Evolutionary conservation across 192 early-diverging fungal species (phyloP).

Genomic region (Globomyces pollinis-pini): DNA sequence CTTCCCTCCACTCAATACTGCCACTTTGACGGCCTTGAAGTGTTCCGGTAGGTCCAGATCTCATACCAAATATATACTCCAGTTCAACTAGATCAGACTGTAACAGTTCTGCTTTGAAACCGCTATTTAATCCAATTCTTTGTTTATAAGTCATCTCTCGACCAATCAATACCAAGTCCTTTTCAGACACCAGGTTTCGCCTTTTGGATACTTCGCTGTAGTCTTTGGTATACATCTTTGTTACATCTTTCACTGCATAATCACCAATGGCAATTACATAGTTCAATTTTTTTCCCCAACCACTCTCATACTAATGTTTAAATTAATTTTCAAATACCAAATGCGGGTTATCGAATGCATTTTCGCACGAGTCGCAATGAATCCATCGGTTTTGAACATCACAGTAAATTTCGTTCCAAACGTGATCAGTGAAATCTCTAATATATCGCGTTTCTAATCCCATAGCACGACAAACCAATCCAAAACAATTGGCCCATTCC

Average conservation of each 20-base stretch:
- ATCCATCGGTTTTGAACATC: slow-evolving; percentile 28
- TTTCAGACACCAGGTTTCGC: slow-evolving; percentile 12
- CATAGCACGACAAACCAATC: slow-evolving; percentile 21
- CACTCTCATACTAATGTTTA: slow-evolving; percentile 35
- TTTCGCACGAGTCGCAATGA: slow-evolving; percentile 25
- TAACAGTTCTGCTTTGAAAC: neutral
- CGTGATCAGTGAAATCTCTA: slow-evolving; percentile 39
- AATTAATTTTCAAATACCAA: too few species aligned
- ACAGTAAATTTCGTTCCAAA: slow-evolving; percentile 34
- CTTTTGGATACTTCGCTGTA: neutral
- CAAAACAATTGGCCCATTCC: slow-evolving; percentile 39
- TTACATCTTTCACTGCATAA: slow-evolving; percentile 27
- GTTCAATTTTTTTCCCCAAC: slow-evolving; percentile 37
- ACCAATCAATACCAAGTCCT: too few species aligned
- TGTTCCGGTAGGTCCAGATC: too few species aligned
- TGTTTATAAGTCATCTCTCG: too few species aligned
- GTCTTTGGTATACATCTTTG: slow-evolving; percentile 11
- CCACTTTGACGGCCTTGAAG: too few species aligned
- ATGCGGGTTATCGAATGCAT: slow-evolving; percentile 23
- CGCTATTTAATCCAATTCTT: too few species aligned
- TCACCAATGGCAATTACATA: slow-evolving; percentile 26
- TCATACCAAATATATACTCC: too few species aligned
- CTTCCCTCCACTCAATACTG: too few species aligned
- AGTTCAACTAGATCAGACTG: too few species aligned
- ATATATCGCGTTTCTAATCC: slow-evolving; percentile 39